Percentiles rank a stretch among this genome's conserved stretches.
Conservation (phyloP, 2,329 filamentous ascomycete species). For the Fusarium guadeloupense region DNA sequence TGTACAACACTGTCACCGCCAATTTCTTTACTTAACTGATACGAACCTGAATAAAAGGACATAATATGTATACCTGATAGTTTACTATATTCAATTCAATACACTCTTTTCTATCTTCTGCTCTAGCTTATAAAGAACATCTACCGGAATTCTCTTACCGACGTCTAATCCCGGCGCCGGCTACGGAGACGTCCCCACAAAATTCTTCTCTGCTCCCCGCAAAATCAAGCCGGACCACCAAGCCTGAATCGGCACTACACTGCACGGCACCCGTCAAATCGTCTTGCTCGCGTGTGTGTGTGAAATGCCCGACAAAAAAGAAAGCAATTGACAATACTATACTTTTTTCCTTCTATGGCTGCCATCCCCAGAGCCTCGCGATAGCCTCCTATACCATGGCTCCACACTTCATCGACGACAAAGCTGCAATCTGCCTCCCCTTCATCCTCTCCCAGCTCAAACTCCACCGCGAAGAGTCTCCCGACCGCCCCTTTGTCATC, state of each 20-base stretch:
- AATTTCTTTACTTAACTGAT: too few species aligned
- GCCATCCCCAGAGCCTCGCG: background rate
- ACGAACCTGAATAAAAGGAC: too few species aligned
- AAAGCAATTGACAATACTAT: constrained; percentile 23
- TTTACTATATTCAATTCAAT: too few species aligned
- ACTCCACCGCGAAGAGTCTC: constrained; percentile 53
- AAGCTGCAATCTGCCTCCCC: constrained; percentile 78
- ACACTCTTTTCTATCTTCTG: too few species aligned
- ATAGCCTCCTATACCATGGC: constrained; percentile 39
- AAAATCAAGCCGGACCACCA: constrained; percentile 31
- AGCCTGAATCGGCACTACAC: constrained; percentile 8
- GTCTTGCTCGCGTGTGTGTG: constrained; percentile 10
- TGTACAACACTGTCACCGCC: background rate
- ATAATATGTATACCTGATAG: too few species aligned
- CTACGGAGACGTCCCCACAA: constrained; percentile 33
- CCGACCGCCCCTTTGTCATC: constrained; percentile 75
- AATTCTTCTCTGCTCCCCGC: constrained; percentile 28
- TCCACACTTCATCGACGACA: constrained; percentile 73
- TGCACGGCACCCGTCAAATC: constrained; percentile 15
- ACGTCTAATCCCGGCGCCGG: constrained; percentile 34
- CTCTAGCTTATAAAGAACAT: background rate
- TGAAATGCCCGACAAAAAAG: constrained; percentile 31
- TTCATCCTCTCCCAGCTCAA: constrained; percentile 74
- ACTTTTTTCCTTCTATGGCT: constrained; percentile 24
- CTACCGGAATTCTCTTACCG: constrained; percentile 12